Evolutionary conservation across 768 basidiomycete genomes (phyloP), one percentile per base, ranked within the genome.

Genomic region (Leucosporidium creatinivorum): DNA sequence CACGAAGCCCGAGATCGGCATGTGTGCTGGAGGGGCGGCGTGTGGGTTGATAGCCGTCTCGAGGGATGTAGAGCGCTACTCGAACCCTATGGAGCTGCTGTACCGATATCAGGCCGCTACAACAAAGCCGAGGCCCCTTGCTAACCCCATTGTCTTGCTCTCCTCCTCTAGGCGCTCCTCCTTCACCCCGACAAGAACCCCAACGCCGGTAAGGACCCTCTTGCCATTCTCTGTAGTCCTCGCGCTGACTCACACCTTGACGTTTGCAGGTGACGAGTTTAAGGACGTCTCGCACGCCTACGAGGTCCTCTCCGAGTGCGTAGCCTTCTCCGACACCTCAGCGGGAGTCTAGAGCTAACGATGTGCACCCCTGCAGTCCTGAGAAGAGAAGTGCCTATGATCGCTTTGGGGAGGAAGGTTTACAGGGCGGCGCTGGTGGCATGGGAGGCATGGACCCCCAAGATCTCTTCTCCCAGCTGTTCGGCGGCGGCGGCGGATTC

Each of bases 401-500:
- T 81, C 80, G 88, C 61, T 85, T 87, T 62, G 96, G 96, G 67
- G 93, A 98, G 79, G 92, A 92, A 69, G 94, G 93, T 58, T 79
- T 93, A 33, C 85, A 84, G 60, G 89, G 91, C 76, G 85, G 86
- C 68, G 67, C 61, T 7, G 91, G 91, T 59, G 89, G 90, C 33
- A 89, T 90, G 86, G 89, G 89, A 62, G 75, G 77, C 61, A 94
- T 97, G 91, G 93, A 98, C 80, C 89, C 96, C 4, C 91, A 94
- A 86, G 96, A 99, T 80, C 84, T 99, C 44, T 99, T 98, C 85
- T 89, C 91, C 75, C 93, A 97, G 75, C 84, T 97, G 54, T 96
- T 98, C 67, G 93, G 92, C 61, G 72, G 72, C 36, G 88, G 80
- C 31, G 82, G 81, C 48, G 82, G 81, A 31, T 80, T 80, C 61